Base-by-base conservation (phyloP, 805 yeast species). In the Wickerhamiella qilinensis region DNA sequence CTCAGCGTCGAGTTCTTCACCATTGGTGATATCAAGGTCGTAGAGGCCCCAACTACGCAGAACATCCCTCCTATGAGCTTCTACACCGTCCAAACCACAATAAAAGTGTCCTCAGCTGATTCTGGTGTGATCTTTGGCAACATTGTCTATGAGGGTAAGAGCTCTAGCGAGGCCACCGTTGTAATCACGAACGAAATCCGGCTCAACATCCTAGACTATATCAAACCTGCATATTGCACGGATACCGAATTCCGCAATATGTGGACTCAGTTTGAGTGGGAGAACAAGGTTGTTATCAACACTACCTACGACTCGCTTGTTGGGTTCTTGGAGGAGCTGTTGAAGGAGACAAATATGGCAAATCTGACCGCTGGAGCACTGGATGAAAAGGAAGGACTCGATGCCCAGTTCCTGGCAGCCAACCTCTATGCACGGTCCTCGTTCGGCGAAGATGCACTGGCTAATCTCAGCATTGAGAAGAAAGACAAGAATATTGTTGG, bases 251-350 rank as follows among this genome's bases (percentile, higher is more conserved):
- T 91, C 80, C 80, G 98, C 55, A 72, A 76, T 52, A 88, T 86
- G 97, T 91, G 99, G 99, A 84, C 85, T 57, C 96, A 86, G 58
- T 91, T 93, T 56, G 99, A 91, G 63, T 91, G 98, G 98, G 98
- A 91, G 62, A 91, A 91, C 66, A 91, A 91, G 66, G 86, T 91
- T 50, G 81, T 86, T 43, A 81, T 91, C 56, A 43, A 53, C 28
- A 20, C 33, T 25, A 30, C 38, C 34, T 36, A 38, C 22, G 44
- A 53, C 19, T 42, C 93, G 2, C 68, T 93, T 53, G 76, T 77
- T 54, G 81, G 73, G 35, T 91, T 83, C 60, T 66, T 91, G 58
- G 79, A 76, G 43, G 77, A 71, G 51, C 64, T 91, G 49, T 63
- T 81, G 63, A 64, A 68, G 41, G 86, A 83, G 35, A 91, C 98